Percentiles rank a stretch among this genome's conserved stretches.
Conservation (phyloP, 495 filamentous ascomycete species). For the Daldinia grandis region DNA sequence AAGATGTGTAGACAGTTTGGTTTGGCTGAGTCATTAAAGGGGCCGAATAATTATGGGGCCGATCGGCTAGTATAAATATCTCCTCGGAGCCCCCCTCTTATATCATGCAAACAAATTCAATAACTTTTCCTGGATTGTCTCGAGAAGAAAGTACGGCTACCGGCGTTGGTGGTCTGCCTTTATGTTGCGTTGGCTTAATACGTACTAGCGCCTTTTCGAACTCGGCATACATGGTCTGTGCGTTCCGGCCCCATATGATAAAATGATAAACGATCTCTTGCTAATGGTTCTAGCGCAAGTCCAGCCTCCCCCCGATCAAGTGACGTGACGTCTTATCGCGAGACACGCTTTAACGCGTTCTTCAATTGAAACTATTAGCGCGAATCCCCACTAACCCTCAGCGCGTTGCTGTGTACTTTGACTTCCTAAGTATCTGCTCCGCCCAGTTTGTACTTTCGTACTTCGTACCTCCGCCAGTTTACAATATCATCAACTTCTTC, state of each 20-base stretch:
- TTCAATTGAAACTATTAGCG: constrained; percentile 26
- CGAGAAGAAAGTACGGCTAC: constrained; percentile 8
- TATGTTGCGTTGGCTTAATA: constrained; percentile 24
- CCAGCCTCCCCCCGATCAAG: constrained; percentile 25
- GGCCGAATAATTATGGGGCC: constrained; percentile 16
- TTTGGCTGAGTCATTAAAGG: neutral
- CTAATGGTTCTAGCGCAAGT: constrained; percentile 18
- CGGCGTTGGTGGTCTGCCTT: constrained; percentile 26
- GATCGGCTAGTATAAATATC: constrained; percentile 27
- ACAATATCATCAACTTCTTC: constrained; percentile 14
- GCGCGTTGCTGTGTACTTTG: constrained; percentile 37
- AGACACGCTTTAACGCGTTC: constrained; percentile 17
- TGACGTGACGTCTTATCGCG: constrained; percentile 32
- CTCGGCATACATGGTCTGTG: constrained; percentile 20
- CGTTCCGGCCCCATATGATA: constrained; percentile 36
- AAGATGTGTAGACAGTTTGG: neutral
- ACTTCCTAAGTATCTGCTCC: constrained; percentile 18
- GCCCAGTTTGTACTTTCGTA: constrained; percentile 29
- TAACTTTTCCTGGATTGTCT: constrained; percentile 15
- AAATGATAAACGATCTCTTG: neutral
- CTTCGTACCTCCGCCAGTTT: constrained; percentile 22
- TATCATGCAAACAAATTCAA: neutral
- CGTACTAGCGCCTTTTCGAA: constrained; percentile 10
- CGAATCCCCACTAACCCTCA: constrained; percentile 26
- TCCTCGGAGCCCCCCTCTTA: constrained; percentile 15